Base-by-base conservation (phyloP, 306 rosid species). In the Boehmeria nivea region DNA sequence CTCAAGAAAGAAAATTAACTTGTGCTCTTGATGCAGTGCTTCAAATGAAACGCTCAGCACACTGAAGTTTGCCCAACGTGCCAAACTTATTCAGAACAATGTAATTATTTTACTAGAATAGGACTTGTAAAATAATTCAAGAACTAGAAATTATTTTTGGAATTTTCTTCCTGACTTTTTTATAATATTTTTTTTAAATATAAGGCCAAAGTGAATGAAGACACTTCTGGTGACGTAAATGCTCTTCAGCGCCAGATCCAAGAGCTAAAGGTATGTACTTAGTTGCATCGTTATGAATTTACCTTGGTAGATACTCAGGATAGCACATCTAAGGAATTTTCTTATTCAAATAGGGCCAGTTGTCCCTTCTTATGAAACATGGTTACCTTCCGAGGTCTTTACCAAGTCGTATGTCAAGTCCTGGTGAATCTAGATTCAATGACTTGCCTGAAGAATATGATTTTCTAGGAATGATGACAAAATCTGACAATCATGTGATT, bases 31-130 rank as follows among this genome's bases (percentile, higher is more conserved):
- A 44, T 69, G 73, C 81, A 91, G 96, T 78, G 80, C 94, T 60
- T 83, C 93, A 54, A 78, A 82, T 50, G 98, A 91, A 81, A 91
- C 96, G 19, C 74, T 87, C 48, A 84, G 98, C 85, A 87, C 98
- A 65, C 82, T 87, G 57, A 91, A 91, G 86, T 91, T 91, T 82
- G 91, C 96, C 51, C 98, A 91, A 80, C 98, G 98, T 61, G 94
- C 96, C 81, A 91, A 91, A 76, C 85, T 87, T 73, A 87, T 91
- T 60, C 96, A 87, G 74, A 91, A 91, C 66, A 87, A 91, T 82
- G 98, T 91, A 87, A 57, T 65, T 33, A 21, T 12, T 53, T 59
- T 65, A 4, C 62, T 47, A 56, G 31, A 65, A 31, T 54, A 48
- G 36, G 55, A 17, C 51, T 6, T 11, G 14, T 11, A 18, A 43